Conservation (phyloP, 108 stramenopile genomes). For the Cylindrotheca fusiformis region DNA sequence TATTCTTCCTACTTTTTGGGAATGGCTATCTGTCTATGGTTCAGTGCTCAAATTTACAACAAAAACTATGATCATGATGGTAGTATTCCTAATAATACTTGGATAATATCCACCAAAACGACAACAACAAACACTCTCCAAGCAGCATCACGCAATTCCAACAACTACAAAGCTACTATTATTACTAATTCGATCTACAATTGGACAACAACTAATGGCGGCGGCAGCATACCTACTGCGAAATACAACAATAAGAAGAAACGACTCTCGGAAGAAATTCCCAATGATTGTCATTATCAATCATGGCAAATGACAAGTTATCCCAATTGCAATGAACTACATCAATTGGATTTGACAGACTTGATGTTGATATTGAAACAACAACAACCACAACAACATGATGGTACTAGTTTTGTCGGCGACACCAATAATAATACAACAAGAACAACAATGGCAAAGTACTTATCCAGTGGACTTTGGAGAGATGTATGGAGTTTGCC, state of each 20-base stretch:
- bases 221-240: no score
- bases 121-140: no score
- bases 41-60: not conserved
- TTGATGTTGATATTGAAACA: constrained; percentile 17
- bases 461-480: constrained; percentile 69
- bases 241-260: constrained; percentile 1
- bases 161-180: no score
- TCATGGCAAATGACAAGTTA: constrained; percentile 60
- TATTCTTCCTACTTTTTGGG: not conserved
- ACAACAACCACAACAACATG: not conserved
- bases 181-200: no score
- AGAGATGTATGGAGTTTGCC: constrained; percentile 57
- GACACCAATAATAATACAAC: constrained; percentile 6
- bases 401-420: not conserved
- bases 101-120: no score
- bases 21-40: not conserved
- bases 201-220: no score
- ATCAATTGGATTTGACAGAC: constrained; percentile 60
- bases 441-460: constrained; percentile 15
- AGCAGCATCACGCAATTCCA: no score
- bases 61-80: no score
- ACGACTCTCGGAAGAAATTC: not conserved
- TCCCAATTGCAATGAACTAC: constrained; percentile 72
- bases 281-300: constrained; percentile 13
- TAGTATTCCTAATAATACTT: no score